Evolutionary conservation across 768 basidiomycete genomes (phyloP).

Genomic region (Mycena kentingensis): DNA sequence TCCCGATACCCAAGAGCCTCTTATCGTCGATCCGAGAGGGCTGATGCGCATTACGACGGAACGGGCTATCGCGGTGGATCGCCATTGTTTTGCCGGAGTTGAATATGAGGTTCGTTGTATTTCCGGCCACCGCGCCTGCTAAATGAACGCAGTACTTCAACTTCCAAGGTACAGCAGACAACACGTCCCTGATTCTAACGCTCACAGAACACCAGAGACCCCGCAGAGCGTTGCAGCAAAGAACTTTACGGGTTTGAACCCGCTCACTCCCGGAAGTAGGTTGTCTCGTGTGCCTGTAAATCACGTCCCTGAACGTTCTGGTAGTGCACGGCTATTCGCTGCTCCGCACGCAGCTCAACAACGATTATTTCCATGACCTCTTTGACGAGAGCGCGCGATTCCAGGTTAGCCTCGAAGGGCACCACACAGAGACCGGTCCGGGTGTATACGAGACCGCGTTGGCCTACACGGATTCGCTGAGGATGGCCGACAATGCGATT

Average conservation of each 20-base stretch:
- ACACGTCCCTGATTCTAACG: too few relatives aligned
- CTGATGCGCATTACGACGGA: slow-evolving; percentile 62
- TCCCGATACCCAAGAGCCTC: slow-evolving; percentile 76
- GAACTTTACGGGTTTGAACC: slow-evolving; percentile 68
- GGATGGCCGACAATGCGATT: slow-evolving; percentile 90
- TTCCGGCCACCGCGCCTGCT: slow-evolving; percentile 2
- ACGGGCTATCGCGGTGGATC: slow-evolving; percentile 48
- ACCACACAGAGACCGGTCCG: slow-evolving; percentile 93
- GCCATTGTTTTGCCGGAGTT: slow-evolving; percentile 78
- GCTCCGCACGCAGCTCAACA: slow-evolving; percentile 86
- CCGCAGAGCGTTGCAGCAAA: slow-evolving; percentile 76
- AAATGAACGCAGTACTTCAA: slow-evolving; percentile 69
- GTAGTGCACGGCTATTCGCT: slow-evolving; percentile 97
- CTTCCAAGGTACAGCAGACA: slow-evolving; percentile 86
- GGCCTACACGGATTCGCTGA: slow-evolving; percentile 74
- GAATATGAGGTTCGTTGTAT: slow-evolving; percentile 81
- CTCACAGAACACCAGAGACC: slow-evolving; percentile 59
- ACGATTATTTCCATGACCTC: slow-evolving; percentile 84
- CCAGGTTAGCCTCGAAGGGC: slow-evolving; percentile 81
- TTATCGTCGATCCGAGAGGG: slow-evolving; percentile 87
- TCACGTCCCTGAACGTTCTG: neutral
- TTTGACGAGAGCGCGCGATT: slow-evolving; percentile 77
- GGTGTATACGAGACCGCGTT: slow-evolving; percentile 88
- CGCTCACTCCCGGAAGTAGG: slow-evolving; percentile 90
- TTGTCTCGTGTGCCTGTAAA: neutral